Evolutionary conservation across 192 early-diverging fungal genomes (phyloP).

Genomic region (Umbelopsis ramanniana): DNA sequence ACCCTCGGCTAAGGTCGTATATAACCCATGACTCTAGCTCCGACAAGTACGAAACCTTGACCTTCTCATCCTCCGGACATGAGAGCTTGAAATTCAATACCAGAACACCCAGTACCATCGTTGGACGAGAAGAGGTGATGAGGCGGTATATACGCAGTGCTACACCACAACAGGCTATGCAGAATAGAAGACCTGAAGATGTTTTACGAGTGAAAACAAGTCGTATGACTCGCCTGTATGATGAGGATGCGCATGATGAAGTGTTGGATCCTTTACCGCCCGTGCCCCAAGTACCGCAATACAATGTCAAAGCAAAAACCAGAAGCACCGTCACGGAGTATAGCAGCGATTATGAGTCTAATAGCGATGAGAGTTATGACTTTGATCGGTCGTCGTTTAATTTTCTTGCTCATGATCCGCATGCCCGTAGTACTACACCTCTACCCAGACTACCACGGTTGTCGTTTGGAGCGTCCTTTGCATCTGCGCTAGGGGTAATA

Average conservation of each 20-base stretch:
- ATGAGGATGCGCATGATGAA: slow-evolving; percentile 39
- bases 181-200: background rate
- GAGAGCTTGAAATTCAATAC: background rate
- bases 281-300: background rate
- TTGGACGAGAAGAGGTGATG: slow-evolving; percentile 18
- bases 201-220: slow-evolving; percentile 15
- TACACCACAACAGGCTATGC: background rate
- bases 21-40: background rate
- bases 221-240: slow-evolving; percentile 33
- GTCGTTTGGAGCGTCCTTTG: slow-evolving; percentile 33
- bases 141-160: background rate
- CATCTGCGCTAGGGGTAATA: background rate
- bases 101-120: slow-evolving; percentile 2
- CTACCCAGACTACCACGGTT: slow-evolving; percentile 32
- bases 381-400: background rate
- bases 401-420: slow-evolving; percentile 13
- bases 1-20: background rate
- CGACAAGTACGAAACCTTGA: slow-evolving; percentile 2
- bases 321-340: slow-evolving; percentile 14
- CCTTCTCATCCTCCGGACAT: slow-evolving; percentile 9
- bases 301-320: slow-evolving; percentile 10
- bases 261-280: slow-evolving; percentile 26
- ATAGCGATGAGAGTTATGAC: background rate
- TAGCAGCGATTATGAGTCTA: background rate
- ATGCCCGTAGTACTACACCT: slow-evolving; percentile 9